Evolutionary conservation across 164 flowering plant species (phyloP).

Genomic region (Aristolochia fimbriata): DNA sequence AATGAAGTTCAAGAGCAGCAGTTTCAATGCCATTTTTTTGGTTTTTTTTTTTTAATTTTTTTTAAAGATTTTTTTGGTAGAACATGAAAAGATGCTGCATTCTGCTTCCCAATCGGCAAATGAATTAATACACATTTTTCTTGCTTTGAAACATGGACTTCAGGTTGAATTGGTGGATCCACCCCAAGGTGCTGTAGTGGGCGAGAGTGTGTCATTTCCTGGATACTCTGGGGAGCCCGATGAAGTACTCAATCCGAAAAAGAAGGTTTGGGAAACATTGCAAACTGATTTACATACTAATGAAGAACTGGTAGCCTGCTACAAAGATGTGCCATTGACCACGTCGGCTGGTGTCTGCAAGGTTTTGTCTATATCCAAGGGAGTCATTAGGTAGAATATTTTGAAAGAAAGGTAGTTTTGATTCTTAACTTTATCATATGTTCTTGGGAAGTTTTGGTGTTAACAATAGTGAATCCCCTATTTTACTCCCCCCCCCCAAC

Average conservation of each 20-base stretch:
- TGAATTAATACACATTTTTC: too few relatives aligned
- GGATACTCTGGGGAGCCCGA: slow-evolving; percentile 71
- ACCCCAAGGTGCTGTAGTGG: slow-evolving; percentile 18
- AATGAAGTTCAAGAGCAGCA: too few relatives aligned
- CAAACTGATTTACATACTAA: slow-evolving; percentile 56
- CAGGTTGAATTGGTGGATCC: slow-evolving; percentile 68
- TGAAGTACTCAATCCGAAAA: slow-evolving; percentile 76
- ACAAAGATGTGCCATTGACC: slow-evolving; percentile 64
- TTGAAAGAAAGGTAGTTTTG: too few relatives aligned
- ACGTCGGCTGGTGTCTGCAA: slow-evolving; percentile 87
- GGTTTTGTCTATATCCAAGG: slow-evolving; percentile 54
- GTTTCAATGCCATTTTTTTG: too few relatives aligned
- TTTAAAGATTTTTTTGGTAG: too few relatives aligned
- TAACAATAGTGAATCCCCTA: too few relatives aligned
- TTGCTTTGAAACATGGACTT: slow-evolving; percentile 3
- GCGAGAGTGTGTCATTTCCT: slow-evolving; percentile 68
- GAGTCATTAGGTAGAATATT: slow-evolving; percentile 43
- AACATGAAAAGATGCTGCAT: too few relatives aligned
- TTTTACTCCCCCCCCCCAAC: too few relatives aligned
- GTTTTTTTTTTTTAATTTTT: too few relatives aligned
- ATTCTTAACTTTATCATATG: too few relatives aligned
- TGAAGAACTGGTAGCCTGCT: slow-evolving; percentile 47
- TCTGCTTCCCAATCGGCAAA: too few relatives aligned
- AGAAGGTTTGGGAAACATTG: slow-evolving; percentile 83
- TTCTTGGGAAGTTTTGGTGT: too few relatives aligned